Percentiles rank a stretch among this genome's conserved stretches.
Evolutionary conservation across 1,284 basidiomycete genomes (phyloP).

Genomic region (Pseudozyma sp.): DNA sequence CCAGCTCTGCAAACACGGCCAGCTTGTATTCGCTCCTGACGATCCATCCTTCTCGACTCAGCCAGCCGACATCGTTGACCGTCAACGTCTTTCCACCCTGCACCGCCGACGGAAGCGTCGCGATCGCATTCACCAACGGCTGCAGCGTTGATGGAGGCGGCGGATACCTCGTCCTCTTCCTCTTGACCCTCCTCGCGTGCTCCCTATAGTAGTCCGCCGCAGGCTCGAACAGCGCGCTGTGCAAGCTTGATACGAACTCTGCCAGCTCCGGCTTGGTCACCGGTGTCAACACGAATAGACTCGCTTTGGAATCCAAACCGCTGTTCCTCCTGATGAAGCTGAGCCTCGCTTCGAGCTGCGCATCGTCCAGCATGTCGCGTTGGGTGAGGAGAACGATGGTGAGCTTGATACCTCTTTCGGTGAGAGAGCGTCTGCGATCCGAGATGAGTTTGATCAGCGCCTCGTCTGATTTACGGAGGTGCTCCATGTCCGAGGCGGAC

Average conservation of each 20-base stretch:
- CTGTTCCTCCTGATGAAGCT: conserved; percentile 87
- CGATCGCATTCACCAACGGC: conserved; percentile 56
- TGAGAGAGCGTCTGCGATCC: conserved; percentile 79
- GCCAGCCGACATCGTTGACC: conserved; percentile 48
- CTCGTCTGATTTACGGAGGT: conserved; percentile 73
- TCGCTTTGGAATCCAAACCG: conserved; percentile 87
- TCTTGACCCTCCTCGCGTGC: conserved; percentile 87
- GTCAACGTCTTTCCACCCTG: conserved; percentile 8
- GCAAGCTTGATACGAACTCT: conserved; percentile 74
- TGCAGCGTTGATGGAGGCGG: conserved; percentile 66
- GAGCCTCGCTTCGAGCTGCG: conserved; percentile 82
- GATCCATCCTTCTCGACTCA: conserved; percentile 89
- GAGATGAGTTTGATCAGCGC: conserved; percentile 77
- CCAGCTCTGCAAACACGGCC: conserved; percentile 92
- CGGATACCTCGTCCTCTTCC: conserved; percentile 81
- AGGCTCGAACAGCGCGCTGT: conserved; percentile 86
- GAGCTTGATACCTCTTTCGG: conserved; percentile 89
- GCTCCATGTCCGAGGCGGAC: conserved; percentile 14
- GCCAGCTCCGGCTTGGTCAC: conserved; percentile 79
- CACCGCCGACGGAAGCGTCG: conserved; percentile 5
- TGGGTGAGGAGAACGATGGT: conserved; percentile 94
- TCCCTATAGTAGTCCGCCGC: conserved; percentile 91
- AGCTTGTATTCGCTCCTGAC: conserved; percentile 98
- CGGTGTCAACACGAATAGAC: conserved; percentile 92
- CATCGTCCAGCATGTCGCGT: conserved; percentile 75